Base-by-base conservation (phyloP, 345 rosid species). In the Hibiscus trionum region DNA sequence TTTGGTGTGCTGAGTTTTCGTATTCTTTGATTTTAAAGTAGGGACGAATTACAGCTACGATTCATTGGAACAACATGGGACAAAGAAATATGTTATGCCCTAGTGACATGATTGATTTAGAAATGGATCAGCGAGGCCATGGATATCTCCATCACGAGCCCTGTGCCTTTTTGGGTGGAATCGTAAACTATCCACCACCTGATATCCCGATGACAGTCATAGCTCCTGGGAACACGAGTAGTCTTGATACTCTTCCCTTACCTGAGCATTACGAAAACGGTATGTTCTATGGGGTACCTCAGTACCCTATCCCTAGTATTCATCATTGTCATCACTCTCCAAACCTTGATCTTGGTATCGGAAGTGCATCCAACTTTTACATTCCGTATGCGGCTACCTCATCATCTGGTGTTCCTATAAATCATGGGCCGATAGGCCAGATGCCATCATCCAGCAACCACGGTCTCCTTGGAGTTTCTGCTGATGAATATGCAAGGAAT, bases 401-500 rank as follows among this genome's bases (percentile, higher is more conserved):
- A 29, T 27, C 80, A 0, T 73, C 88, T 11, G 76, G 77, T 68
- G 61, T 80, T 78, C 82, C 84, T 39, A 16, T 82, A 57, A 83
- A 76, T 78, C 86, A 83, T 71, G 82, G 84, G 31, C 76, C 85
- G 4, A 49, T 81, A 24, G 84, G 83, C 81, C 85, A 81, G 44
- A 68, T 83, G 69, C 75, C 85, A 46, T 72, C 87, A 66, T 81
- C 83, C 31, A 79, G 81, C 78, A 84, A 72, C 75, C 82, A 80
- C 55, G 78, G 79, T 31, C 81, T 77, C 65, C 52, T 68, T 73
- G 93, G 91, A 80, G 84, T 74, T 73, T 69, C 87, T 66, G 79
- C 81, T 4, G 88, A 80, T 70, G 93, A 86, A 29, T 79, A 84
- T 76, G 90, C 88, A 58, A 83, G 84, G 72, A 82, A 77, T 63